Evolutionary conservation across 2,329 filamentous ascomycete genomes (phyloP), one percentile per base, ranked within the genome.

Genomic region (Didymella keratinophila): DNA sequence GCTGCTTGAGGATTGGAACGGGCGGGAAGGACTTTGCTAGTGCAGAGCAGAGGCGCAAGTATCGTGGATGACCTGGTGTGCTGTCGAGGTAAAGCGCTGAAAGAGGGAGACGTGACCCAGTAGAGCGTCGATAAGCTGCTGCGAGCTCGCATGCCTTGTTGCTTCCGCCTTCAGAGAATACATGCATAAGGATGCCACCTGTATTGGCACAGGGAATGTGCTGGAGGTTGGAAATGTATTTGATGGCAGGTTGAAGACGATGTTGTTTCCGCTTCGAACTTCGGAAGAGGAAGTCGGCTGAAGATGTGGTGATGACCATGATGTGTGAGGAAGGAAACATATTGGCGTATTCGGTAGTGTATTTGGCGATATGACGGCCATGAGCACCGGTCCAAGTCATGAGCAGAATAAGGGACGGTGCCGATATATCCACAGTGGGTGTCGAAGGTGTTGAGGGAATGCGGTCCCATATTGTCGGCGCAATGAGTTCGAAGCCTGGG

Each of bases 351-450:
- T 61, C 49, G 2, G 44, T 34, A 3, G 69, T 67, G 50, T 73
- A 72, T 28, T 71, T 73, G 32, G 45, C 51, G 16, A 72, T 64
- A 42, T 72, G 62, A 11, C 62, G 63, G 28, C 57, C 58, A 21
- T 62, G 53, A n/a, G 70, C 71, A 18, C 70, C 70, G 14, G 69
- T 72, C 71, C 71, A 73, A n/a, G 69, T 65, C 45, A 66, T 65
- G 10, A 73, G 54, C 9, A 71, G 34, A 27, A 73, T 67, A 10
- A 72, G 60, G n/a, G 65, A 67, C 18, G 69, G 56, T 11, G 44
- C 49, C 30, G 44, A 34, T 12, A 39, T 48, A 23, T 49, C 39
- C 23, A 49, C 44, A 23, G 45, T 48, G 30, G 55, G 55, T 32
- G 55, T 58, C 3, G 55, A 58, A 27, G 55, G 55, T 44, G 42